Conservation (phyloP, 441 rosid species). For the Erysimum pusillum region DNA sequence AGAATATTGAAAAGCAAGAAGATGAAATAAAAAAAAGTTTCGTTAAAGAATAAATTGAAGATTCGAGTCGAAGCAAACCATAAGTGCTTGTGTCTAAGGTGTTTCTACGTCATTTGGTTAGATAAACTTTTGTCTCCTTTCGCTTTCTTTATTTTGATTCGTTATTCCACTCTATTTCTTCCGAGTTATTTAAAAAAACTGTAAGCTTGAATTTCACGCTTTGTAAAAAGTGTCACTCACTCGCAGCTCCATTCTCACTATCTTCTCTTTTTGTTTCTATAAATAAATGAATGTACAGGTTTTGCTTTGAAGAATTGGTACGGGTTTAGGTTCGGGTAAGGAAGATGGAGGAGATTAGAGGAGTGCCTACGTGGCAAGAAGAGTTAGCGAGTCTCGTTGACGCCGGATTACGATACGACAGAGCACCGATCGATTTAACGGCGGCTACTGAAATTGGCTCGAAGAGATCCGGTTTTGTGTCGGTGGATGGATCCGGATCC, state of each 20-base stretch:
- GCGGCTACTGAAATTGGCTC: conserved; percentile 42
- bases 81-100: conserved; percentile 12
- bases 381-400: conserved; percentile 75
- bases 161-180: conserved; percentile 37
- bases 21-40: conserved; percentile 5
- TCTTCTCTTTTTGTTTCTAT: conserved; percentile 43
- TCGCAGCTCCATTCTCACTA: too few species aligned
- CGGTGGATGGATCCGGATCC: conserved; percentile 58
- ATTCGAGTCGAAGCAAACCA: conserved; percentile 27
- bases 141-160: conserved; percentile 51
- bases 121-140: conserved; percentile 35
- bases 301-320: not conserved
- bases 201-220: conserved; percentile 65
- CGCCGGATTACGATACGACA: conserved; percentile 51
- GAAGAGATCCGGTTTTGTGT: conserved; percentile 40
- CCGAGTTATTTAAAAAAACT: conserved; percentile 29
- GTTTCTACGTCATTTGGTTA: conserved; percentile 34
- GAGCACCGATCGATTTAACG: conserved; percentile 52
- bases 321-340: not conserved
- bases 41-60: conserved; percentile 22
- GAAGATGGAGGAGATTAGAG: conserved; percentile 70
- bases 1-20: conserved; percentile 34
- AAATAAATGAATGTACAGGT: conserved; percentile 26
- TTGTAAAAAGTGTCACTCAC: conserved; percentile 62
- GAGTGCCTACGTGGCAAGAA: conserved; percentile 74